Conservation (phyloP, 164 flowering plant genomes). For the Berberis vulgaris region DNA sequence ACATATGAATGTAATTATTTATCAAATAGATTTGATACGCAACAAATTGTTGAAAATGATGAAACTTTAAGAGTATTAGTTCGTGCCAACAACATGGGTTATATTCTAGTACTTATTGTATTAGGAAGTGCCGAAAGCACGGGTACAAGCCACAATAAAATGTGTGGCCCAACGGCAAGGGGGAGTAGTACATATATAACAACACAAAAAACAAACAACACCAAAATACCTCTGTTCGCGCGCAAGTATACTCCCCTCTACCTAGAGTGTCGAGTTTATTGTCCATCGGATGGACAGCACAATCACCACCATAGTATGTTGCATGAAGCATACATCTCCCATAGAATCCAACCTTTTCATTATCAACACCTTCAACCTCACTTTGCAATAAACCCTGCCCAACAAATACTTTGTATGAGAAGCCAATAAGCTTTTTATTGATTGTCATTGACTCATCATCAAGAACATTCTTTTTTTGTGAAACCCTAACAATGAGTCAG, state of each 20-base stretch:
- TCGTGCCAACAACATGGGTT: too few relatives aligned
- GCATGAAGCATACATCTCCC: conserved; percentile 55
- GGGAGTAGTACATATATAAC: too few relatives aligned
- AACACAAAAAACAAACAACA: not conserved
- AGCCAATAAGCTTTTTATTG: too few relatives aligned
- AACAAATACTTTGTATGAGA: not conserved
- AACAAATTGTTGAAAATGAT: not conserved
- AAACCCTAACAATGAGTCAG: too few relatives aligned
- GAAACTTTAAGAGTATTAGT: not conserved
- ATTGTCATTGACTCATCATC: too few relatives aligned
- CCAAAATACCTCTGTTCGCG: conserved; percentile 49
- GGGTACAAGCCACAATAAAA: too few relatives aligned
- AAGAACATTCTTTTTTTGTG: too few relatives aligned
- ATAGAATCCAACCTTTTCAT: conserved; percentile 51
- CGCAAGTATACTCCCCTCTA: conserved; percentile 35
- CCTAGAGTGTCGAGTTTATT: conserved; percentile 8
- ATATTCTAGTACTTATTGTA: too few relatives aligned
- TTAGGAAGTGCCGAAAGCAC: too few relatives aligned
- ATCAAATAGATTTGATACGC: too few relatives aligned
- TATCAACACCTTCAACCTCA: conserved; percentile 56
- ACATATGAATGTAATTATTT: too few relatives aligned
- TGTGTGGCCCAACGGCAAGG: too few relatives aligned
- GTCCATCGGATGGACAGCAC: conserved; percentile 13
- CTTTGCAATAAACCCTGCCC: conserved; percentile 56
- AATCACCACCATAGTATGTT: conserved; percentile 9